Base-by-base conservation (phyloP, 1,139 yeast species). In the Yamadazyma triangularis region DNA sequence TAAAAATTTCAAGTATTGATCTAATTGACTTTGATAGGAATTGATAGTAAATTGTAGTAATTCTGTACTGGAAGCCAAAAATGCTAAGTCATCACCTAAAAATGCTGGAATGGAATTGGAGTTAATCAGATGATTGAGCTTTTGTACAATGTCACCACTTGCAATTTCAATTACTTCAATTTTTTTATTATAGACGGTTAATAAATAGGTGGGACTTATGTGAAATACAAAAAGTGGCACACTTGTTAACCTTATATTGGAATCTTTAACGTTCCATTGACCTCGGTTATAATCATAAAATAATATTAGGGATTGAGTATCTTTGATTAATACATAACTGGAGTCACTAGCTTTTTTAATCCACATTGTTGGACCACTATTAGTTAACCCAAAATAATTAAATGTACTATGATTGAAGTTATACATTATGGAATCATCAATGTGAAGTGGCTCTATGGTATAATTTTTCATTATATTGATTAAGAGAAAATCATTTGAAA, bases 121-220 rank as follows among this genome's bases (percentile, higher is more conserved):
- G 34, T 43, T 60, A 28, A 51, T 53, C 34, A 46, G 55, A 50
- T 60, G 73, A n/a, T 38, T 42, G 35, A 50, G 64, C 28, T 40
- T 54, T 39, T 75, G 79, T 13, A 74, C 53, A 4, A 62, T 21
- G 13, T 58, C 60, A 0, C 79, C 79, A 22, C 56, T 60, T 13
- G 56, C 59, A 14, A 60, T 46, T 34, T 74, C 78, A 10, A 69
- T 36, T 0, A 77, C 41, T 33, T 73, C 78, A 1, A 77, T 42
- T 29, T 54, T 60, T 33, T 67, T 67, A 24, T 55, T 47, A 29
- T 61, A 60, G 2, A 66, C 45, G 2, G 61, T 42, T n/a, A 75
- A 40, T 10, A 76, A 39, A 41, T 76, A 77, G 1, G 58, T 46
- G 1, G 84, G 83, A 25, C 55, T 47, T 29, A 73, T 50, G 26